Conservation (phyloP, 1,284 basidiomycete species). For the Apiotrichum laibachii region DNA sequence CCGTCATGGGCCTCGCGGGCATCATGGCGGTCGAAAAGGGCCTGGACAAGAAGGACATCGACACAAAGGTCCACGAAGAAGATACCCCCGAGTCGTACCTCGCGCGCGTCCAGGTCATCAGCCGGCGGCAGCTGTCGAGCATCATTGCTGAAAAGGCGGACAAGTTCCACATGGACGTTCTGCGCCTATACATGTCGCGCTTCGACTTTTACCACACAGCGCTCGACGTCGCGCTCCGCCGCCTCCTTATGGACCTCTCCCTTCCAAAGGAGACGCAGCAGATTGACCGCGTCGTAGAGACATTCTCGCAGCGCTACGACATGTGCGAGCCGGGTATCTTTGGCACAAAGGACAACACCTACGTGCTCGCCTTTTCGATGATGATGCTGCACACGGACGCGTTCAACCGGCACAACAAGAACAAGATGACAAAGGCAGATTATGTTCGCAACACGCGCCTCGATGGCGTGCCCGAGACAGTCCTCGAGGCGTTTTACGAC, state of each 20-base stretch:
- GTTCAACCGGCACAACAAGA: conserved; percentile 96
- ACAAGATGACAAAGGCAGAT: conserved; percentile 93
- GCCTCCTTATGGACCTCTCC: conserved; percentile 84
- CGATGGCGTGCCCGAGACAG: conserved; percentile 76
- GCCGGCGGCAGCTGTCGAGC: conserved; percentile 71
- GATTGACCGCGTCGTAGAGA: conserved; percentile 95
- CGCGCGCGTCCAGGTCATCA: conserved; percentile 62
- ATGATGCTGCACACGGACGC: conserved; percentile 99
- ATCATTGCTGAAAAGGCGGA: conserved; percentile 79
- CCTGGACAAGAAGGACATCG: conserved; percentile 6
- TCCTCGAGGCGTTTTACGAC: conserved; percentile 92
- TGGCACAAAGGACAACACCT: conserved; percentile 80
- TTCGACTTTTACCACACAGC: conserved; percentile 79
- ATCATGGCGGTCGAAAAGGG: conserved; percentile 1
- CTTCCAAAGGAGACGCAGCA: conserved; percentile 96
- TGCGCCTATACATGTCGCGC: conserved; percentile 68
- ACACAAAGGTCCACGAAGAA: conserved; percentile 34
- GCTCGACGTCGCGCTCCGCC: conserved; percentile 87
- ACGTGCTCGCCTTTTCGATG: conserved; percentile 93
- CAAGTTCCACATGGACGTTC: conserved; percentile 66
- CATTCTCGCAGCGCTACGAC: conserved; percentile 82
- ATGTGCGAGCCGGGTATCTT: conserved; percentile 83
- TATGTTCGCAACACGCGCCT: conserved; percentile 87
- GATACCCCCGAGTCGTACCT: conserved; percentile 73
- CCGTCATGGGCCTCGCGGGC: neutral